Evolutionary conservation across 2,329 filamentous ascomycete genomes (phyloP).

Genomic region (Phialocephala subalpina): DNA sequence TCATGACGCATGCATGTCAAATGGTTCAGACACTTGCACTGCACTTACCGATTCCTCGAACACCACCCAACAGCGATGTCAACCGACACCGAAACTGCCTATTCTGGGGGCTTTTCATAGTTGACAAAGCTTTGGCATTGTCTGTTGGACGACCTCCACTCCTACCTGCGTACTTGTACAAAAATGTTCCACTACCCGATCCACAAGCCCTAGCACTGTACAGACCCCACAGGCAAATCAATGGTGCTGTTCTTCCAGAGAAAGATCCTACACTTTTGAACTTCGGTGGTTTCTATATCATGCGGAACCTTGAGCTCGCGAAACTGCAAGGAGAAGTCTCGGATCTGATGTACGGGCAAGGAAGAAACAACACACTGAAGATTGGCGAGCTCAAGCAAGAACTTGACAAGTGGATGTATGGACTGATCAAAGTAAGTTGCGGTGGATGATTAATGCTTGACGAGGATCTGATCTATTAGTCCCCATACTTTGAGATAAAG

Average conservation of each 20-base stretch:
- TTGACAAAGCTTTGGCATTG: constrained; percentile 28
- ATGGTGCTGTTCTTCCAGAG: background rate
- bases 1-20: constrained; percentile 29
- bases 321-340: constrained; percentile 24
- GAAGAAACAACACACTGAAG: background rate
- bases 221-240: background rate
- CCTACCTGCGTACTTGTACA: constrained; percentile 24
- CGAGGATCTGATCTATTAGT: background rate
- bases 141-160: constrained; percentile 28
- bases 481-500: background rate
- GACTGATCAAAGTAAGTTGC: background rate
- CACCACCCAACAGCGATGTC: constrained; percentile 10
- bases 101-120: constrained; percentile 29
- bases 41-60: constrained; percentile 17
- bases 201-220: constrained; percentile 15
- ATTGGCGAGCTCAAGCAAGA: constrained; percentile 8
- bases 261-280: background rate
- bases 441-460: background rate
- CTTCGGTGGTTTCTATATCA: constrained; percentile 23
- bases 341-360: constrained; percentile 14
- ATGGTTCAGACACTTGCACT: constrained; percentile 28
- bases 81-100: constrained; percentile 22
- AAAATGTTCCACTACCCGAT: constrained; percentile 21
- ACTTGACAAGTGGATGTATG: constrained; percentile 13
- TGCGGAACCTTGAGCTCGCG: constrained; percentile 17